Percentiles rank a stretch among this genome's conserved stretches.
phyloP scores from a whole-genome alignment of 257 asterid species.

The Nicotiana tabacum region DNA sequence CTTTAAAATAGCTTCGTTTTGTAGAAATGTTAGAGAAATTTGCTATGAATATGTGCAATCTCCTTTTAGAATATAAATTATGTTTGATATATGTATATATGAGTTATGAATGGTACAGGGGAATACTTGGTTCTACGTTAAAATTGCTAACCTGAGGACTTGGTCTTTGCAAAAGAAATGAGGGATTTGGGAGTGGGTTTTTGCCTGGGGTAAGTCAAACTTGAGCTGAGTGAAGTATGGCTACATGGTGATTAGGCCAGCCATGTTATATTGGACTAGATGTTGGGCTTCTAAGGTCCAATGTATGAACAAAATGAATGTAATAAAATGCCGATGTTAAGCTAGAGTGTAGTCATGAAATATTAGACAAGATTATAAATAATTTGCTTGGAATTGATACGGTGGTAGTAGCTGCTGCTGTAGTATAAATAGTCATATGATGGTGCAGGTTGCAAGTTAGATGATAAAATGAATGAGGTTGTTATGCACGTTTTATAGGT shows the following conservation, averaged over 20 bases:
- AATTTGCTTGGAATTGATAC: not conserved
- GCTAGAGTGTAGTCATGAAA: not conserved
- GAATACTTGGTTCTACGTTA: not conserved
- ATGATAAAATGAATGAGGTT: not conserved
- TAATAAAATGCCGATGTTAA: not conserved
- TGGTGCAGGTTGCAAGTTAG: not conserved
- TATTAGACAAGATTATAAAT: not conserved
- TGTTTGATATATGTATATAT: not conserved
- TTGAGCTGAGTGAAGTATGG: not conserved
- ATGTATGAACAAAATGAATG: not conserved
- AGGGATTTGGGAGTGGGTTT: not conserved
- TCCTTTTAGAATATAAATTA: not conserved
- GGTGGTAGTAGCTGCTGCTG: too few relatives aligned
- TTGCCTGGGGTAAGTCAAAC: not conserved
- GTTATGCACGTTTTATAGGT: not conserved
- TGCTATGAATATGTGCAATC: not conserved
- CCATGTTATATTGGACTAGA: too few relatives aligned
- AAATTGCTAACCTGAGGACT: not conserved
- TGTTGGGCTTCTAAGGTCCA: too few relatives aligned
- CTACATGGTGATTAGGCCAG: not conserved
- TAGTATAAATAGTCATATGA: not conserved
- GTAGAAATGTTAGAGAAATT: not conserved
- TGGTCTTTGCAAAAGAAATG: not conserved
- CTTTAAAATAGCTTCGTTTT: not conserved
- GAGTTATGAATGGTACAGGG: not conserved